phyloP scores from a whole-genome alignment of 179 eudicot species.

The Pouteria campechiana region DNA sequence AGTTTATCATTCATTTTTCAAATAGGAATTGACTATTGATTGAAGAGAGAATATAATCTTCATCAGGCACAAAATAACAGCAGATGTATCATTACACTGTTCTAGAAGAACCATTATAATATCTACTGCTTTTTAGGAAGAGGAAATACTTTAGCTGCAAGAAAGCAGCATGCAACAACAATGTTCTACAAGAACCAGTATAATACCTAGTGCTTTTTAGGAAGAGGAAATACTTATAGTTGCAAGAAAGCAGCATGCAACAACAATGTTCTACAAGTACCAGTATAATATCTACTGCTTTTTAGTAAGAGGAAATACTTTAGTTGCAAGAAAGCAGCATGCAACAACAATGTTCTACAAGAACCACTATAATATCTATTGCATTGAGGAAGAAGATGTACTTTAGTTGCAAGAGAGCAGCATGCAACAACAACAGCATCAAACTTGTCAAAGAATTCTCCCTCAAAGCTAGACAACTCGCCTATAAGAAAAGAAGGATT shows the following conservation, averaged over 20 bases:
- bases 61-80: no score
- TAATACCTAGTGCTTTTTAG: no score
- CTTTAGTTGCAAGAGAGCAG: conserved; percentile 65
- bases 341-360: no score
- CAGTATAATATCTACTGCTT: background rate
- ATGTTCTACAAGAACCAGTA: no score
- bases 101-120: background rate
- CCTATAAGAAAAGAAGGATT: conserved; percentile 30
- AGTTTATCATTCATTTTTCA: no score
- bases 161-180: no score
- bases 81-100: no score
- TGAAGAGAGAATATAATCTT: no score
- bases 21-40: no score
- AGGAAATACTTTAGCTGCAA: background rate
- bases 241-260: background rate
- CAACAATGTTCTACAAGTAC: background rate
- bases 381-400: conserved; percentile 8
- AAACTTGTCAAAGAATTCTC: conserved; percentile 67
- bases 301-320: background rate
- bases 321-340: no score
- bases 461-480: conserved; percentile 45
- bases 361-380: no score
- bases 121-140: background rate
- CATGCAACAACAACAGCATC: conserved; percentile 73
- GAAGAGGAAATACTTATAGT: background rate